Percentiles rank a stretch among this genome's conserved stretches.
phyloP scores from a whole-genome alignment of 2,329 filamentous ascomycete species.

The Fusarium pseudograminearum region DNA sequence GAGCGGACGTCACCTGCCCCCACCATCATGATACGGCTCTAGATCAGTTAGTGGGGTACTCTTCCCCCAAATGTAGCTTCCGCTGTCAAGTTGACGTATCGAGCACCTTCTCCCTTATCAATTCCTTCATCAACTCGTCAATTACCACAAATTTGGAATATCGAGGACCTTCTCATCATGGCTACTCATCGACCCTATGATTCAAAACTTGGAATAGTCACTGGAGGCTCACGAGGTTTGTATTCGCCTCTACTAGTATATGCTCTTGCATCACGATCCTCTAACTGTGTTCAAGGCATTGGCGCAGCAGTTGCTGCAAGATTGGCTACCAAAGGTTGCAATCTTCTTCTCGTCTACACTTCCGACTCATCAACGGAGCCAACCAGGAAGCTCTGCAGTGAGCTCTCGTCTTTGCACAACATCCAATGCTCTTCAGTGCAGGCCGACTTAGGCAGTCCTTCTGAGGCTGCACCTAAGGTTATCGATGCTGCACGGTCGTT shows the following conservation, averaged over 20 bases:
- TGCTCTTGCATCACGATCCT: not conserved
- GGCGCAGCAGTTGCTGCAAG: slow-evolving; percentile 69
- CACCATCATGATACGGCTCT: slow-evolving; percentile 17
- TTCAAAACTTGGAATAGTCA: slow-evolving; percentile 52
- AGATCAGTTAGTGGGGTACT: slow-evolving; percentile 12
- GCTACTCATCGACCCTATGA: slow-evolving; percentile 47
- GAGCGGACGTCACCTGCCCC: slow-evolving; percentile 37
- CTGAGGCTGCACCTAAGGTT: slow-evolving; percentile 46
- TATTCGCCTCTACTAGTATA: not conserved
- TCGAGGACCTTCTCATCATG: slow-evolving; percentile 25
- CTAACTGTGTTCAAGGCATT: slow-evolving; percentile 60
- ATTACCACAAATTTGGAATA: not conserved
- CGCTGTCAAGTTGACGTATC: not conserved
- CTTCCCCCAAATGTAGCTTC: slow-evolving; percentile 1
- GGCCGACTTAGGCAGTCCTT: slow-evolving; percentile 48
- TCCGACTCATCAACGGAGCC: slow-evolving; percentile 64
- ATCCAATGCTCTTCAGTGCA: slow-evolving; percentile 48
- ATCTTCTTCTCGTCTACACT: slow-evolving; percentile 70
- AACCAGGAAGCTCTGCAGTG: slow-evolving; percentile 60
- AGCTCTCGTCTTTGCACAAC: slow-evolving; percentile 60
- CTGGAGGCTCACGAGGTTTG: slow-evolving; percentile 52
- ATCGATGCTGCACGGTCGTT: slow-evolving; percentile 48
- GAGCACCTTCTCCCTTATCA: slow-evolving; percentile 3
- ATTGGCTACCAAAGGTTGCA: slow-evolving; percentile 70
- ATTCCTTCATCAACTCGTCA: not conserved